Evolutionary conservation across 2,329 filamentous ascomycete genomes (phyloP).

Genomic region (Hortaea werneckii): DNA sequence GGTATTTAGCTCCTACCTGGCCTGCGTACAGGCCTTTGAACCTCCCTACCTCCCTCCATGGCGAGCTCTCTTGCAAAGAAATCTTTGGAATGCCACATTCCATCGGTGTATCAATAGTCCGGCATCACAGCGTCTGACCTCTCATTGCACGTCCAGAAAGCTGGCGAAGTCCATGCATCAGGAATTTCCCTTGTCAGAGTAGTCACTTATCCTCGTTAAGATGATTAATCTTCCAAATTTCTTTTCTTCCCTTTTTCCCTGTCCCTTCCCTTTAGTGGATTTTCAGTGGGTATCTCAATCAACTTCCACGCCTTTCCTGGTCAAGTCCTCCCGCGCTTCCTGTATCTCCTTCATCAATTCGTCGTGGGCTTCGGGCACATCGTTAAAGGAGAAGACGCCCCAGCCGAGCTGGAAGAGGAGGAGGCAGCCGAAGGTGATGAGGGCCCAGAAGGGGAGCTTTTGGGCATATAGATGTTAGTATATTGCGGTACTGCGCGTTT

Average conservation of each 20-base stretch:
- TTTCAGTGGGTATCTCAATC: slow-evolving; percentile 41
- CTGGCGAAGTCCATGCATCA: too few species aligned
- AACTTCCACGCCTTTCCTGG: slow-evolving; percentile 64
- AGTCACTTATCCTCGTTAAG: too few species aligned
- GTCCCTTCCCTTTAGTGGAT: neutral
- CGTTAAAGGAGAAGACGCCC: slow-evolving; percentile 93
- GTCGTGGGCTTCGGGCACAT: slow-evolving; percentile 80
- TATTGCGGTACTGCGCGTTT: neutral
- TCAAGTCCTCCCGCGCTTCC: slow-evolving; percentile 62
- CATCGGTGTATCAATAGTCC: too few species aligned
- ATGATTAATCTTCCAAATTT: too few species aligned
- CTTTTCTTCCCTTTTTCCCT: neutral
- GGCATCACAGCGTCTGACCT: too few species aligned
- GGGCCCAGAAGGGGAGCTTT: slow-evolving; percentile 87
- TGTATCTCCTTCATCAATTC: slow-evolving; percentile 83
- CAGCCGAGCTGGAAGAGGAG: slow-evolving; percentile 85
- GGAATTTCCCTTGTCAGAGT: too few species aligned
- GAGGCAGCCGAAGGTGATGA: slow-evolving; percentile 85
- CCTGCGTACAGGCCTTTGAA: too few species aligned
- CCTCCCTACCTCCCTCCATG: too few species aligned
- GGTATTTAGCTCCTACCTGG: too few species aligned
- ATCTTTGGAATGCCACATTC: too few species aligned
- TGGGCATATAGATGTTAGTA: neutral
- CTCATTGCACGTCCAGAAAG: too few species aligned
- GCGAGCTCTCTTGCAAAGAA: too few species aligned